Conservation (phyloP, 208 protist species). For the Angomonas ambiguus region DNA sequence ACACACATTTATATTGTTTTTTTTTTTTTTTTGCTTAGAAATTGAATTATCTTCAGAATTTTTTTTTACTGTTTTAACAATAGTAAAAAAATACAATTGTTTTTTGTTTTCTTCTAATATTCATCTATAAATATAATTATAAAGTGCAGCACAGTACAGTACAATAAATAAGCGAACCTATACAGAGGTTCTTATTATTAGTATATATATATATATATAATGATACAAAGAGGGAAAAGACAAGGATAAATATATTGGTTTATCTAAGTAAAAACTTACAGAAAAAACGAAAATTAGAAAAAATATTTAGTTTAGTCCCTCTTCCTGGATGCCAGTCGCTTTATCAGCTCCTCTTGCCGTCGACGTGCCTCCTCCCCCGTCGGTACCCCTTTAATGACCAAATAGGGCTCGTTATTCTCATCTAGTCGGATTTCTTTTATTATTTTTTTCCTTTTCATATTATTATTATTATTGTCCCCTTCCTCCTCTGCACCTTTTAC, state of each 20-base stretch:
- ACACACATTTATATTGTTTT: conserved; percentile 17
- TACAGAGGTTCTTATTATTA: not conserved
- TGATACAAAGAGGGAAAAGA: too few relatives aligned
- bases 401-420: conserved; percentile 64
- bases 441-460: conserved; percentile 14
- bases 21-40: not conserved
- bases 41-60: not conserved
- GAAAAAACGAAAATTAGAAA: too few relatives aligned
- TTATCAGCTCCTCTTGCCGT: conserved; percentile 30
- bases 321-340: not conserved
- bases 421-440: conserved; percentile 75
- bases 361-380: conserved; percentile 34
- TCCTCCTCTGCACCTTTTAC: not conserved
- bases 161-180: too few relatives aligned
- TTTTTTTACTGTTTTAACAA: conserved; percentile 9
- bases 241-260: too few relatives aligned
- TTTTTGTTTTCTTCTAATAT: conserved; percentile 5
- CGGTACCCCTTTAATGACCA: conserved; percentile 56
- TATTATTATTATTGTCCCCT: not conserved
- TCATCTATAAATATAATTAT: conserved; percentile 6
- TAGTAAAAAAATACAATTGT: conserved; percentile 6
- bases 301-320: too few relatives aligned
- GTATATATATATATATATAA: too few relatives aligned
- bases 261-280: too few relatives aligned
- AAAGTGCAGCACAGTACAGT: too few relatives aligned